A percentile compares a stretch with the other conserved stretches of the same genome.
Conservation (phyloP, 176 grass and related monocot genomes). For the Zizania latifolia region DNA sequence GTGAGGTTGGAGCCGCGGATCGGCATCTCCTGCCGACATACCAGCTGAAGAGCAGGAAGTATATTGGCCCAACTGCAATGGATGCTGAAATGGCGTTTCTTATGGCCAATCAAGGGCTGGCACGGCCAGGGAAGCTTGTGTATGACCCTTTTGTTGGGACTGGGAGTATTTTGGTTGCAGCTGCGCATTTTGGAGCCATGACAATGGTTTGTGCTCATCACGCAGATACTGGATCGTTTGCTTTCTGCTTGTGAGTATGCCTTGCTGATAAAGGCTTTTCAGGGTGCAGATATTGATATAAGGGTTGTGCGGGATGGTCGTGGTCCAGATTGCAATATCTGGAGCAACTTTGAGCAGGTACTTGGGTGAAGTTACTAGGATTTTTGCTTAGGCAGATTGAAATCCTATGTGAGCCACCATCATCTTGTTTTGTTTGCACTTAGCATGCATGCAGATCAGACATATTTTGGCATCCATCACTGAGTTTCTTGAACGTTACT, state of each 20-base stretch:
- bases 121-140: slow-evolving; percentile 59
- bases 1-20: slow-evolving; percentile 80
- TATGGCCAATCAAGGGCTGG: slow-evolving; percentile 90
- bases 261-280: slow-evolving; percentile 37
- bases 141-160: slow-evolving; percentile 97
- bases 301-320: slow-evolving; percentile 92
- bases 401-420: not conserved
- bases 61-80: slow-evolving; percentile 89
- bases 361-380: not conserved
- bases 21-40: slow-evolving; percentile 84
- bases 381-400: not conserved
- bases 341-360: slow-evolving; percentile 99
- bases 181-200: slow-evolving; percentile 94
- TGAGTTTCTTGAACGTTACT: too few species aligned
- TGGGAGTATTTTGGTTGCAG: slow-evolving; percentile 87
- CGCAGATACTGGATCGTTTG: not conserved
- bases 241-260: not conserved
- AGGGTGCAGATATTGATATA: slow-evolving; percentile 99
- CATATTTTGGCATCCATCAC: too few species aligned
- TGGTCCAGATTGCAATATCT: slow-evolving; percentile 89
- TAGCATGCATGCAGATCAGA: too few species aligned
- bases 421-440: not conserved
- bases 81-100: slow-evolving; percentile 94
- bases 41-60: slow-evolving; percentile 88
- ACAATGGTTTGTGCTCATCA: slow-evolving; percentile 71